Base-by-base conservation (phyloP, 169 alveolate species). In the Eimeria praecox region DNA sequence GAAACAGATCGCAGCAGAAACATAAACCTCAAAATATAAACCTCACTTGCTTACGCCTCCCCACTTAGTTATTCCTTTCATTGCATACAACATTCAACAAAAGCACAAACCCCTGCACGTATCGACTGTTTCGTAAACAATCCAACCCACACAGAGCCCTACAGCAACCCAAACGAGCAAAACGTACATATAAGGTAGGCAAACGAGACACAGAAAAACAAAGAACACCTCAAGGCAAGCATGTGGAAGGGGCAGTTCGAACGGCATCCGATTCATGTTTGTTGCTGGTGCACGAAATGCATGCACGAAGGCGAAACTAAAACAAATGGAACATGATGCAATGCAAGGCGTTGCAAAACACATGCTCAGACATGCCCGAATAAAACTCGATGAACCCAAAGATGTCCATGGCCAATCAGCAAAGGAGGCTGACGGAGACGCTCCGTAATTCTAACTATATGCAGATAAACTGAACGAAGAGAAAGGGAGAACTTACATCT, bases 401-500 rank as follows among this genome's bases (percentile, higher is more conserved):
- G 30, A n/a, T 5, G 12, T 59, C 22, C 20, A 59, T n/a, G 0
- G n/a, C 30, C 69, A 20, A 59, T 0, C 56, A 49, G 56, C 56
- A 12, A 69, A 18, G 8, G 85, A 73, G 49, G 27, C 44, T 10
- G 85, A 73, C 44, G n/a, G 49, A 73, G 49, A 30, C 20, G n/a
- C n/a, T 1, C n/a, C 20, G n/a, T 20, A 12, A 22, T 59, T 12
- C 12, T 20, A 59, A 59, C 1, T 59, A 22, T 22, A 20, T 59
- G 69, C 20, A 59, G 69, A 59, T 59, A 59, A 20, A 59, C 27
- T 20, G 69, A 59, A 59, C 12, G 20, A 59, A 5, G 46, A 1
- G 24, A 22, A 1, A 16, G 9, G 2, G 9, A 38, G 38, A 35
- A 27, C 90, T 75, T 35, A 97, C 98, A 90, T 98, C 99, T 95